These are phyloP conservation scores for Penstemon barbatus DNA, from an alignment of 257 asterid genomes.

Conservation along the genomic window DNA sequence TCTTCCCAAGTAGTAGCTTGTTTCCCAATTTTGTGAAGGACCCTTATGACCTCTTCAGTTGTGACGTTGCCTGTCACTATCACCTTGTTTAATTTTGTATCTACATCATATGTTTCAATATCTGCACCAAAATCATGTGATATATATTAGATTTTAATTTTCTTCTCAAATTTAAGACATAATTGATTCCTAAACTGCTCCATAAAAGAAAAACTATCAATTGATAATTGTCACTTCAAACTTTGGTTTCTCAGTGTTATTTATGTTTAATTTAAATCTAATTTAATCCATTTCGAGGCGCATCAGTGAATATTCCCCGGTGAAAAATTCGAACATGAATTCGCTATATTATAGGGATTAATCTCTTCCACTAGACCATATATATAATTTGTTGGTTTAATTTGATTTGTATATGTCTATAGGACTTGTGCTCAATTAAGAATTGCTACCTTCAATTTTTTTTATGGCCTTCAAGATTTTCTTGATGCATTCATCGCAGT, in stretches of 20 bases:
- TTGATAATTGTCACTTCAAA: too few species aligned
- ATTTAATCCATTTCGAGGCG: too few species aligned
- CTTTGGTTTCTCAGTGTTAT: too few species aligned
- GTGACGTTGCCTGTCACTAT: conserved; percentile 81
- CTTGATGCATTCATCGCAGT: conserved; percentile 87
- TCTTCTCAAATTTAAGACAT: background rate
- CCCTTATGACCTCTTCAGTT: conserved; percentile 59
- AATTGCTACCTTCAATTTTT: conserved; percentile 69
- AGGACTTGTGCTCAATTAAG: too few species aligned
- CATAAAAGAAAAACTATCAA: too few species aligned
- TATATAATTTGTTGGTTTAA: too few species aligned
- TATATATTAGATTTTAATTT: background rate
- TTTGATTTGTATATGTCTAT: too few species aligned
- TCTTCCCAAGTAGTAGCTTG: conserved; percentile 65
- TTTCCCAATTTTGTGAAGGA: conserved; percentile 74
- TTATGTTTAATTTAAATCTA: too few species aligned
- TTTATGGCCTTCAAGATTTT: conserved; percentile 89
- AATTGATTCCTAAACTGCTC: background rate
- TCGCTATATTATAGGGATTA: too few species aligned
- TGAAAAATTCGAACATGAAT: too few species aligned
- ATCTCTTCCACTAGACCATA: too few species aligned
- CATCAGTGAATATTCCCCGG: too few species aligned
- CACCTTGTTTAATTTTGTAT: conserved; percentile 64
- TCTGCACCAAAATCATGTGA: conserved; percentile 41
- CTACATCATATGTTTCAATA: conserved; percentile 76